A percentile compares a stretch with the other conserved stretches of the same genome.
Conservation (phyloP, 306 rosid species). For the Lathyrus sativus region DNA sequence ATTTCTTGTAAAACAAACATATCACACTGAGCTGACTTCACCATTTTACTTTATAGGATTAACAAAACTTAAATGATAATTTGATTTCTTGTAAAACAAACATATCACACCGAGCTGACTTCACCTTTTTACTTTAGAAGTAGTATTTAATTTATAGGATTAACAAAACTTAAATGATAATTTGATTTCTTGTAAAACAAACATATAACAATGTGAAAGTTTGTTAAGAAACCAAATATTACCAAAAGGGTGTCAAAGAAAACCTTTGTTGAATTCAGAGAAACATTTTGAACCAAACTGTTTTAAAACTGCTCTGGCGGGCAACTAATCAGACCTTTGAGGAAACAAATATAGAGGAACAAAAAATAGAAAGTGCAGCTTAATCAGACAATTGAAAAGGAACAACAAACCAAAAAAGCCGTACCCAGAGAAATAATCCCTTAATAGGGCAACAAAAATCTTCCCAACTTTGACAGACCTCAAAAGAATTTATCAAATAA, state of each 20-base stretch:
- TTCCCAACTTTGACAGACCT: conserved; percentile 2
- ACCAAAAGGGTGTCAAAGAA: no score
- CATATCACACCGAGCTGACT: conserved; percentile 29
- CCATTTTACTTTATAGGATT: background rate
- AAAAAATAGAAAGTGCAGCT: background rate
- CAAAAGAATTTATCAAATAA: background rate
- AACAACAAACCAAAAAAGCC: background rate
- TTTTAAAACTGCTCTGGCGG: background rate
- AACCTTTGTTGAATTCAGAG: no score
- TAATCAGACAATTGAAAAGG: background rate
- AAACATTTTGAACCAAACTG: no score
- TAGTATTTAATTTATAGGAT: background rate
- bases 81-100: no score
- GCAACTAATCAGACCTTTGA: background rate
- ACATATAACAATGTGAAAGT: background rate
- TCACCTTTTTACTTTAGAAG: conserved; percentile 10
- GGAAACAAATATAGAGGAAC: conserved; percentile 1
- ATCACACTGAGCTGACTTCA: conserved; percentile 31
- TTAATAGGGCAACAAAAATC: background rate
- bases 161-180: background rate
- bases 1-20: no score
- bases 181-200: background rate
- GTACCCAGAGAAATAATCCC: background rate
- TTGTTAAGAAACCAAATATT: no score
- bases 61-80: no score